Evolutionary conservation across 768 basidiomycete genomes (phyloP).

Genomic region (Vararia minispora): DNA sequence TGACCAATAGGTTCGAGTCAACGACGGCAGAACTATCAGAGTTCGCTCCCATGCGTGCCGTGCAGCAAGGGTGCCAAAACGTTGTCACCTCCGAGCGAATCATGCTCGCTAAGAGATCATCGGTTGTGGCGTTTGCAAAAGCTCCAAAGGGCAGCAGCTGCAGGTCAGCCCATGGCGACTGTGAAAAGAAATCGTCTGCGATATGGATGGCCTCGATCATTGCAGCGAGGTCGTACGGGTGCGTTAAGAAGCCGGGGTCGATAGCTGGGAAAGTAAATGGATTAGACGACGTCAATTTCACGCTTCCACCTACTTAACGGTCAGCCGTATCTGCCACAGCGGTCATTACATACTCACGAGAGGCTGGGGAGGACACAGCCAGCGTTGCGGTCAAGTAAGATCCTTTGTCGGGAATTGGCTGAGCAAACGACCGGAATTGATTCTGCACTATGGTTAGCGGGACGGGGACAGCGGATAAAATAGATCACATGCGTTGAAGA

Average conservation of each 20-base stretch:
- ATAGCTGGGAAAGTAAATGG: conserved; percentile 11
- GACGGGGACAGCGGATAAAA: no score
- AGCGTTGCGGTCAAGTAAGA: conserved; percentile 1
- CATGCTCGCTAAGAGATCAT: conserved; percentile 19
- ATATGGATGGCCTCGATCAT: conserved; percentile 9
- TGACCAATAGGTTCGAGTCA: conserved; percentile 19
- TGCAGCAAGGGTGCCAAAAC: conserved; percentile 23
- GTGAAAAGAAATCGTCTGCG: conserved; percentile 3
- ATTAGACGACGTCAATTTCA: conserved; percentile 5
- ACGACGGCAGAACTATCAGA: conserved; percentile 23
- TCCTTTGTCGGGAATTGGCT: conserved; percentile 7
- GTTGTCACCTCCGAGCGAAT: conserved; percentile 16
- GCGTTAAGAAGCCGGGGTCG: conserved; percentile 6
- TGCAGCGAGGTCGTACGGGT: conserved; percentile 1
- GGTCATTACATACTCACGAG: no score
- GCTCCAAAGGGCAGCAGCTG: conserved; percentile 1
- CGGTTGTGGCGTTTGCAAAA: conserved; percentile 18
- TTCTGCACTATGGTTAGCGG: no score
- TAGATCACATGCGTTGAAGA: no score
- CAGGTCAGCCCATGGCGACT: conserved; percentile 6
- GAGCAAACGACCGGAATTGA: conserved; percentile 8
- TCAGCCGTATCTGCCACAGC: neutral
- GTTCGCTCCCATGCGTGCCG: conserved; percentile 22
- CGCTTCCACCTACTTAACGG: conserved; percentile 6
- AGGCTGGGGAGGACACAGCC: neutral